Evolutionary conservation across 352 stramenopile species (phyloP), one percentile per base, ranked within the genome.

Genomic region (Phytophthora capsici): DNA sequence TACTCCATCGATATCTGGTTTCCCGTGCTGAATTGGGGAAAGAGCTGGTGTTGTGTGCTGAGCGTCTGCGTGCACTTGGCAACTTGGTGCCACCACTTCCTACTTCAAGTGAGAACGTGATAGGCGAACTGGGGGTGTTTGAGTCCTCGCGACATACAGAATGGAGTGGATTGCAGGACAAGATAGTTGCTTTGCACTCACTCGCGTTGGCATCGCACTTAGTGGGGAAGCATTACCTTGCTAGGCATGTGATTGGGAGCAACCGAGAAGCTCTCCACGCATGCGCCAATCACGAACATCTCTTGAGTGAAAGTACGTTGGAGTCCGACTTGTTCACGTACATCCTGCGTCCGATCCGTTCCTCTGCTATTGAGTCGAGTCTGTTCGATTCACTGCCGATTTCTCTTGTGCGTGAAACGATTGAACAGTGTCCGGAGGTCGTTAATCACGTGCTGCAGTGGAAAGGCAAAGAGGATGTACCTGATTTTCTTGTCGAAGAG

Each of bases 391-490:
- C 76, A n/a, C 57, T 93, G 1, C 85, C 85, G 4, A 91, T 91
- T 26, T 89, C 85, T 13, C 61, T 93, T 0, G 85, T 91, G 9
- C 74, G 83, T 17, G 85, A 93, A 68, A 91, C 85, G 1, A 89
- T 93, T 19, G 79, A 84, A 17, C 83, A 91, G 13, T 93, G 85
- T 50, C 85, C 85, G 1, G 85, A 93, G 49, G 71, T 90, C 4
- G 77, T 93, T 2, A 91, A 91, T 25, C 85, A 93, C 48, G 82
- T 93, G 20, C 44, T 93, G 36, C 75, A 89, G 19, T 93, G 85
- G 85, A 89, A 89, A 73, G 66, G 85, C 36, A 76, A 90, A 43
- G 63, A 82, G 6, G 82, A 91, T 30, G 69, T 91, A 3, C 84
- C 84, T 1, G 53, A 60, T 4, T 75, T 74, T n/a, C 56, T 90